Evolutionary conservation across 306 rosid genomes (phyloP).

Genomic region (Clitoria ternatea): DNA sequence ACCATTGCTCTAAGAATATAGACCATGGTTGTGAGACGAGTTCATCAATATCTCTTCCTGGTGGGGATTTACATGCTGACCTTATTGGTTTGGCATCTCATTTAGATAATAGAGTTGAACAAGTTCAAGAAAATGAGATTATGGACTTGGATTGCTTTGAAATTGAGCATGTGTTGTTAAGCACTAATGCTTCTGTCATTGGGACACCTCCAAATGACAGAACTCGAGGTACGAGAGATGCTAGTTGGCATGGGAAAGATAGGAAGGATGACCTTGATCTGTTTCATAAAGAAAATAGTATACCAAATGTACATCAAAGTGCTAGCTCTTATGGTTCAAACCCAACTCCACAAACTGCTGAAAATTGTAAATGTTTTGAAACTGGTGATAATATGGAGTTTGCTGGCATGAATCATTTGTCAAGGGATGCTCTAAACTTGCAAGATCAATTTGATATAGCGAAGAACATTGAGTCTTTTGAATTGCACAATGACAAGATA

Average conservation of each 20-base stretch:
- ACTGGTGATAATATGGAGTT: constrained; percentile 19
- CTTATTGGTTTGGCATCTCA: constrained; percentile 12
- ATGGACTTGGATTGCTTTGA: constrained; percentile 14
- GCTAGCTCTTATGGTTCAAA: constrained; percentile 45
- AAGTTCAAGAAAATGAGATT: constrained; percentile 17
- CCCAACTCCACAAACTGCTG: constrained; percentile 31
- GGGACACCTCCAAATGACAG: constrained; percentile 25
- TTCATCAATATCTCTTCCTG: constrained; percentile 21
- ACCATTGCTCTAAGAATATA: constrained; percentile 24
- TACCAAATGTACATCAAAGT: constrained; percentile 25
- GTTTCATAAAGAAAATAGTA: constrained; percentile 16
- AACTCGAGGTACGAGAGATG: constrained; percentile 13
- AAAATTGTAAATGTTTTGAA: constrained; percentile 21
- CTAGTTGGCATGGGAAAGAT: not conserved
- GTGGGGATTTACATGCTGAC: constrained; percentile 12
- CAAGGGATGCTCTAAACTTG: constrained; percentile 31
- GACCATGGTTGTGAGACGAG: constrained; percentile 9
- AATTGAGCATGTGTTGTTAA: not conserved
- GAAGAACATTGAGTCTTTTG: constrained; percentile 16
- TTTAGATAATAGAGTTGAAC: constrained; percentile 19
- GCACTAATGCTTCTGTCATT: not conserved
- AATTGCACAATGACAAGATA: not conserved
- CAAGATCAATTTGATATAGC: constrained; percentile 29
- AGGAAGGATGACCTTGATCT: not conserved
- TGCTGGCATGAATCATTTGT: constrained; percentile 25